Base-by-base conservation (phyloP, 1,139 yeast species). In the Magnusiomyces magnusii region DNA sequence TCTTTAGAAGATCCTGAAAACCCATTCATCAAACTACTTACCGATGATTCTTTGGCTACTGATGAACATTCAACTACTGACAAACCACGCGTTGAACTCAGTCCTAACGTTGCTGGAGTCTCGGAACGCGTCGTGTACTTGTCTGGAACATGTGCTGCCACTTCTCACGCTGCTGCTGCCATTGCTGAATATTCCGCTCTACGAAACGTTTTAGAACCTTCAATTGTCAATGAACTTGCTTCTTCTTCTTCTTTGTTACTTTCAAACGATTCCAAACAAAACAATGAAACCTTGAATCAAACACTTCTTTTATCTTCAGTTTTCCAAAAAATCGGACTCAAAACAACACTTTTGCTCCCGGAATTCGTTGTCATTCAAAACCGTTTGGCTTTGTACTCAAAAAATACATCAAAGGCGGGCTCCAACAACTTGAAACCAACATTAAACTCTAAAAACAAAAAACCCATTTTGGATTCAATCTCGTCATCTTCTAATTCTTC, bases 341-440 rank as follows among this genome's bases (percentile, higher is more conserved):
- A 42, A 31, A 15, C 31, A 15, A 53, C 55, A 1, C n/a, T 53
- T 17, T 23, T 53, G 17, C 27, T 53, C 9, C 55, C 55, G 9
- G 55, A 53, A 23, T 44, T 36, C 28, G 36, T 47, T n/a, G 36
- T 44, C 19, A 53, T 9, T 7, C 39, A 53, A 27, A 53, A 53
- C 9, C n/a, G 39, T 17, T 21, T 44, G 13, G 41, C 19, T 1
- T 21, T 39, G 10, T 27, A 27, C 7, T 53, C n/a, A n/a, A n/a
- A n/a, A n/a, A n/a, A n/a, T n/a, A n/a, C n/a, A n/a, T n/a, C n/a
- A n/a, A n/a, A n/a, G n/a, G n/a, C n/a, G n/a, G n/a, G n/a, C n/a
- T n/a, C n/a, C n/a, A n/a, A n/a, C 3, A 17, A 9, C 52, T 25
- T 36, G 21, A 13, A 34, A 39, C 15, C 54, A 51, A 51, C 15